Evolutionary conservation across 352 stramenopile species (phyloP).

Genomic region (Pythium dissotocum): DNA sequence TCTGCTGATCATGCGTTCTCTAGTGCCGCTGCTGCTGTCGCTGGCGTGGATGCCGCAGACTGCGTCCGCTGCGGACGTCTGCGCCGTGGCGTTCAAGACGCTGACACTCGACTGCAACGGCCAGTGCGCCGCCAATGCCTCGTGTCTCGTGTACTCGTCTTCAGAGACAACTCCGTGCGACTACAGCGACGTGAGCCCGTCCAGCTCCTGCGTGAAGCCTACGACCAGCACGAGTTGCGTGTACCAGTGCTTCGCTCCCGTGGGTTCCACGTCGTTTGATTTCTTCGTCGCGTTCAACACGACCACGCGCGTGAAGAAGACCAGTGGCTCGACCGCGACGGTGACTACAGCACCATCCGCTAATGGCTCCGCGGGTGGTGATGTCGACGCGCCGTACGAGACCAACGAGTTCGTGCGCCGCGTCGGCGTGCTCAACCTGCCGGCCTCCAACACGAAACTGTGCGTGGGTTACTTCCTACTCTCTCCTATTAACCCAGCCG

Average conservation of each 20-base stretch:
- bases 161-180: slow-evolving; percentile 4
- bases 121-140: slow-evolving; percentile 8
- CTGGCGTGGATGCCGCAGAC: not conserved
- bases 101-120: slow-evolving; percentile 15
- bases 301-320: not conserved
- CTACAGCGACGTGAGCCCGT: slow-evolving; percentile 1
- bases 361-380: not conserved
- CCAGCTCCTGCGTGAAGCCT: slow-evolving; percentile 16
- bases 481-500: too few species aligned
- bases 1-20: not conserved
- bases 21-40: not conserved
- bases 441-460: slow-evolving; percentile 6
- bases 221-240: not conserved
- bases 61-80: slow-evolving; percentile 1
- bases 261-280: not conserved
- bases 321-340: not conserved
- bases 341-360: not conserved
- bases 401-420: slow-evolving; percentile 25
- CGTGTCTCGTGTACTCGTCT: slow-evolving; percentile 16
- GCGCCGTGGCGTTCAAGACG: slow-evolving; percentile 16
- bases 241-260: slow-evolving; percentile 23
- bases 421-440: slow-evolving; percentile 13
- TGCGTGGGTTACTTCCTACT: not conserved
- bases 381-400: slow-evolving; percentile 15
- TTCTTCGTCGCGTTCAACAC: slow-evolving; percentile 20